These are phyloP conservation scores for Alnus rubra DNA, from an alignment of 306 rosid genomes.

Conservation along the genomic window DNA sequence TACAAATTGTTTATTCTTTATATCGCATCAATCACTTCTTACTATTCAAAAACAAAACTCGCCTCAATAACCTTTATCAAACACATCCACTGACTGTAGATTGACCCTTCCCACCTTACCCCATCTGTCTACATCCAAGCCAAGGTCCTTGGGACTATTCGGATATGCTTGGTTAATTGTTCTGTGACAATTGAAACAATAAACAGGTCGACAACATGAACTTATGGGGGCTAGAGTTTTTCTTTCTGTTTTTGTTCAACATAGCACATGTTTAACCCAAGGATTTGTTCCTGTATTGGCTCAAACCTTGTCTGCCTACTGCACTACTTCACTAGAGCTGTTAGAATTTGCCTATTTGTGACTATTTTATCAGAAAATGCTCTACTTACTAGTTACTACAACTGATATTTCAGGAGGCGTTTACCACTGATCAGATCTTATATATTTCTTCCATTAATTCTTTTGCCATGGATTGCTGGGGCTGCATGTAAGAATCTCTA, in stretches of 20 bases:
- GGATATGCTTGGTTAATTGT: conserved; percentile 9
- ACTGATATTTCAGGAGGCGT: conserved; percentile 77
- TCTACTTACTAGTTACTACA: conserved; percentile 13
- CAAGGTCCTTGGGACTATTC: not conserved
- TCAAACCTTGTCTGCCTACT: not conserved
- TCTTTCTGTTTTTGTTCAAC: not conserved
- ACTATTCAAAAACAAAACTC: no score
- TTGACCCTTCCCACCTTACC: not conserved
- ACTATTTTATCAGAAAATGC: conserved; percentile 13
- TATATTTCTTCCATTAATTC: conserved; percentile 71
- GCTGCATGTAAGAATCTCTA: conserved; percentile 68
- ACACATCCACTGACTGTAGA: not conserved
- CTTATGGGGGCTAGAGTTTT: conserved; percentile 11
- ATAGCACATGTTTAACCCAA: not conserved
- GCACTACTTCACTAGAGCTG: conserved; percentile 25
- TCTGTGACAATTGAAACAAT: conserved; percentile 15
- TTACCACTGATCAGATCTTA: conserved; percentile 78
- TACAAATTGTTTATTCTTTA: no score
- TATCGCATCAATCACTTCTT: no score
- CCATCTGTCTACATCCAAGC: not conserved
- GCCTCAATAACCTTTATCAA: no score
- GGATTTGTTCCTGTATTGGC: not conserved
- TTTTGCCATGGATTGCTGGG: conserved; percentile 82
- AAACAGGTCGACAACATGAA: conserved; percentile 8
- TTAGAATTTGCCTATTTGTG: conserved; percentile 5